Conservation (phyloP, 306 rosid genomes). For the Hippophae rhamnoides region DNA sequence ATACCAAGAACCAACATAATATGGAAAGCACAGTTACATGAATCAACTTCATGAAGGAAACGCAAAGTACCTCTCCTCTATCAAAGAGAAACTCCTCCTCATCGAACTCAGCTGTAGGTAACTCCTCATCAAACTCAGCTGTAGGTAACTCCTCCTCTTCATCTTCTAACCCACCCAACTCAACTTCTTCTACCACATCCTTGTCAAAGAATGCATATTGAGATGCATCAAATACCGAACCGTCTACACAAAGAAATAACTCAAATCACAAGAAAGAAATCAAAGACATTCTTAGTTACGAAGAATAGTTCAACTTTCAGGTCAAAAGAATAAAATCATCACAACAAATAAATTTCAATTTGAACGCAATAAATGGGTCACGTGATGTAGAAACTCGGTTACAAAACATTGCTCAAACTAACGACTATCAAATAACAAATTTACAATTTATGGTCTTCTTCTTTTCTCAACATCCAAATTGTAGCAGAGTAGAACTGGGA, state of each 20-base stretch:
- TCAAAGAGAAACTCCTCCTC: slow-evolving; percentile 81
- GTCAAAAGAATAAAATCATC: not conserved
- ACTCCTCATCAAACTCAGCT: slow-evolving; percentile 59
- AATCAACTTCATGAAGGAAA: slow-evolving; percentile 1
- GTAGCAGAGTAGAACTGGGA: slow-evolving; percentile 10
- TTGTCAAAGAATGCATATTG: slow-evolving; percentile 84
- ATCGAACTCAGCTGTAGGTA: slow-evolving; percentile 40
- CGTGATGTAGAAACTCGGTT: not conserved
- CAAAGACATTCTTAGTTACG: not conserved
- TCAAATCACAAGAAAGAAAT: not conserved
- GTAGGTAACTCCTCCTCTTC: slow-evolving; percentile 30
- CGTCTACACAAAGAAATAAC: slow-evolving; percentile 30
- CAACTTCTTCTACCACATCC: slow-evolving; percentile 63
- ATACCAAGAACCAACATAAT: not conserved
- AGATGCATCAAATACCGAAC: slow-evolving; percentile 68
- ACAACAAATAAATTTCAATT: not conserved
- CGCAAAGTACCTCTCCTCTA: slow-evolving; percentile 42
- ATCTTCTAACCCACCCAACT: slow-evolving; percentile 78
- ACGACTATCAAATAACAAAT: not conserved
- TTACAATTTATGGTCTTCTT: not conserved
- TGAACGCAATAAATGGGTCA: not conserved
- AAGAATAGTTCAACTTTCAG: not conserved
- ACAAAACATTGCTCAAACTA: not conserved
- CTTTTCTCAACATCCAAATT: slow-evolving; percentile 4
- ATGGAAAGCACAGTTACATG: not conserved